These are phyloP conservation scores for Thuidium tamariscinum DNA, from an alignment of 225 moss, liverwort and hornwort genomes.

Conservation along the genomic window DNA sequence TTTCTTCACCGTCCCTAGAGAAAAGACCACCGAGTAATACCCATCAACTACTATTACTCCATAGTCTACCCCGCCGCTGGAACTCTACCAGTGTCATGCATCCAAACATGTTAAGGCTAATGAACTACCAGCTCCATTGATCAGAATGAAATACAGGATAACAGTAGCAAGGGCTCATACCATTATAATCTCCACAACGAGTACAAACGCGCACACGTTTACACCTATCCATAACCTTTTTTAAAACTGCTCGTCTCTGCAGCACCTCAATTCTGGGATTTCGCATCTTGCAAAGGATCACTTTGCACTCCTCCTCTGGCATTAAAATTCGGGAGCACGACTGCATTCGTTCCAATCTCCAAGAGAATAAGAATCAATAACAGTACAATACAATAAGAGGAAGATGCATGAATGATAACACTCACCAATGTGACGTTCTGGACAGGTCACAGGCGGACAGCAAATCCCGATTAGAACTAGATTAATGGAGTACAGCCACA, in stretches of 20 bases:
- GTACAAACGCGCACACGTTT: conserved; percentile 82
- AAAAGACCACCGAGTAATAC: neutral
- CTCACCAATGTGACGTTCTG: too few relatives aligned
- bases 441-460: neutral
- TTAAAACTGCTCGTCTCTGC: conserved; percentile 87
- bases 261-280: conserved; percentile 83
- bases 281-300: conserved; percentile 75
- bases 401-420: neutral
- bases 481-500: neutral
- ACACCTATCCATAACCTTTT: conserved; percentile 83
- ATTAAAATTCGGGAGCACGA: conserved; percentile 86
- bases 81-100: neutral
- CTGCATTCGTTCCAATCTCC: conserved; percentile 26
- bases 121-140: neutral
- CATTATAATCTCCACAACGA: conserved; percentile 94
- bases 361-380: neutral
- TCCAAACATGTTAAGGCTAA: neutral
- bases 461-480: neutral
- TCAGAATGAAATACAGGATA: neutral
- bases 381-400: neutral
- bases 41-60: neutral
- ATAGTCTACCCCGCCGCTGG: neutral
- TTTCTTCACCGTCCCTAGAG: conserved; percentile 79
- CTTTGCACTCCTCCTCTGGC: conserved; percentile 85
- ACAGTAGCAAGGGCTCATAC: conserved; percentile 14